Percentiles rank a stretch among this genome's conserved stretches.
Conservation (phyloP, 371 early-diverging fungal genomes). For the Apophysomyces elegans region DNA sequence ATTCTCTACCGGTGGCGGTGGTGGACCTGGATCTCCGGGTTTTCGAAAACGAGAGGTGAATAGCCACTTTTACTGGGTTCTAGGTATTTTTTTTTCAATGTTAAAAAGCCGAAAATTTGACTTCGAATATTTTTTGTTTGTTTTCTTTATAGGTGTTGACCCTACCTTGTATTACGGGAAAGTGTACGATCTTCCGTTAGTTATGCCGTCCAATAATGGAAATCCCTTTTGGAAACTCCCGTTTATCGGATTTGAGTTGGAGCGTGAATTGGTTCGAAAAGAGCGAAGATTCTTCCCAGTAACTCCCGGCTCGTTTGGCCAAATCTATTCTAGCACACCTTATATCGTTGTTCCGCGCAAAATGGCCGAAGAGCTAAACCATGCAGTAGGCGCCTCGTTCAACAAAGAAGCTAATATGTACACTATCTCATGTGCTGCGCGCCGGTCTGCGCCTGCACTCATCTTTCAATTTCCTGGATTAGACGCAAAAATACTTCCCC, state of each 20-base stretch:
- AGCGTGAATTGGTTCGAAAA: neutral
- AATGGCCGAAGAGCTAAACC: conserved; percentile 27
- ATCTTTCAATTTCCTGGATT: conserved; percentile 28
- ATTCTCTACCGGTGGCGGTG: conserved; percentile 22
- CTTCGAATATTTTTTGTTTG: neutral
- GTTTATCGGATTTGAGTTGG: conserved; percentile 21
- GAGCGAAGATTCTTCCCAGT: neutral
- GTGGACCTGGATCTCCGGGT: conserved; percentile 21
- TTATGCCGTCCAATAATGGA: conserved; percentile 1
- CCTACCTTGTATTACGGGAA: conserved; percentile 25
- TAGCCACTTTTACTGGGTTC: conserved; percentile 19
- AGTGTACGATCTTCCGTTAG: conserved; percentile 25
- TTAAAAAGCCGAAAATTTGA: neutral
- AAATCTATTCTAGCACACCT: conserved; percentile 32
- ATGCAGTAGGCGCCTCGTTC: conserved; percentile 22
- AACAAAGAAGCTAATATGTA: conserved; percentile 19
- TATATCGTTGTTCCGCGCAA: conserved; percentile 24
- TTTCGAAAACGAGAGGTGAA: conserved; percentile 28
- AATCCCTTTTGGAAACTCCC: conserved; percentile 44
- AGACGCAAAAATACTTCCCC: conserved; percentile 29
- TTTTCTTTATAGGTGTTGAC: conserved; percentile 19
- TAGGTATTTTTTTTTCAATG: neutral
- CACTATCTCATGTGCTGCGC: conserved; percentile 25
- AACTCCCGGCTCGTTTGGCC: conserved; percentile 18
- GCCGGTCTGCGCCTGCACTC: conserved; percentile 18